Evolutionary conservation across 768 basidiomycete genomes (phyloP).

Genomic region (Boletus pseudopeckii): DNA sequence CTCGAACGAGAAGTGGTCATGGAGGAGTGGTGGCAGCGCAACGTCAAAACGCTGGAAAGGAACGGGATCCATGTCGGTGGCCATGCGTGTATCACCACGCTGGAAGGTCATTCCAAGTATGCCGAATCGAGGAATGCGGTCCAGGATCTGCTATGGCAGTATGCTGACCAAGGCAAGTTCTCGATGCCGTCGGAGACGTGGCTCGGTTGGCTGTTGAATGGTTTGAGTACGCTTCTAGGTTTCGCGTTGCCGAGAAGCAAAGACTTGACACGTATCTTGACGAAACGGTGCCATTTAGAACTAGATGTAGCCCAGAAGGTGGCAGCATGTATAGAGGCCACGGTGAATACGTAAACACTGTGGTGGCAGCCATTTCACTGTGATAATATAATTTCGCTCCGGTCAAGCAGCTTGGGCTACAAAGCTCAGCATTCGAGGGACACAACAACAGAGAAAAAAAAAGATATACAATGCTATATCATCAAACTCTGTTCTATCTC

Average conservation of each 20-base stretch:
- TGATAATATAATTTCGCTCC: conserved; percentile 1
- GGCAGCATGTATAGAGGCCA: conserved; percentile 20
- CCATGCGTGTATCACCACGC: conserved; percentile 31
- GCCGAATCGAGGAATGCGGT: conserved; percentile 16
- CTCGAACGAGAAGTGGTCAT: conserved; percentile 33
- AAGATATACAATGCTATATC: conserved; percentile 31
- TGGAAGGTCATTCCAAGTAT: conserved; percentile 22
- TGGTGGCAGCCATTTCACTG: background rate
- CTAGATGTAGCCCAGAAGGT: conserved; percentile 23
- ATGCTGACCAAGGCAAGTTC: conserved; percentile 25
- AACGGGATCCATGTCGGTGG: conserved; percentile 18
- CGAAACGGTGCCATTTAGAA: conserved; percentile 24
- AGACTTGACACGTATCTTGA: conserved; percentile 22
- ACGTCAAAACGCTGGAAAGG: conserved; percentile 16
- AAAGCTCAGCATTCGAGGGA: conserved; percentile 1
- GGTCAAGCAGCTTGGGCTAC: background rate
- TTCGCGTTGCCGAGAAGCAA: conserved; percentile 18
- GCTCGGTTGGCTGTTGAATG: conserved; percentile 18
- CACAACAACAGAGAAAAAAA: background rate
- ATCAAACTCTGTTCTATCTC: conserved; percentile 72
- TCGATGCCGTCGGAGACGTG: conserved; percentile 22
- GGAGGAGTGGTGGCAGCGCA: conserved; percentile 33
- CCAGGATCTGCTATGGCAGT: conserved; percentile 20
- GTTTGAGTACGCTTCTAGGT: conserved; percentile 15
- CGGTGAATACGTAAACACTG: conserved; percentile 4